A percentile compares a stretch with the other conserved stretches of the same genome.
These are phyloP conservation scores for Massarina eburnea DNA, from an alignment of 2,329 filamentous ascomycete genomes.

Conservation along the genomic window DNA sequence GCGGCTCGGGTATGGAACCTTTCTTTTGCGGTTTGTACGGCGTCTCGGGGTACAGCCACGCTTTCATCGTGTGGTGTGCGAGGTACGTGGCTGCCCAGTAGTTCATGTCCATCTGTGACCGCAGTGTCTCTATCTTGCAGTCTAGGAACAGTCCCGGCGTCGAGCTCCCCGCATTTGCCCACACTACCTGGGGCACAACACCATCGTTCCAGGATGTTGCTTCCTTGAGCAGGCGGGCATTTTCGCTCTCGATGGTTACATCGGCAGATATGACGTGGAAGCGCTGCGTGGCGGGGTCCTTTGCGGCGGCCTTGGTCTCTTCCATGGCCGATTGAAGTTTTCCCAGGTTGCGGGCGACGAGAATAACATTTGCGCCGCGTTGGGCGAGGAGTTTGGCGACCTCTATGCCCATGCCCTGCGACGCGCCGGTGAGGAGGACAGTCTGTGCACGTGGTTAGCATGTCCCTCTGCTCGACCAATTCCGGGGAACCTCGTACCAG, in stretches of 20 bases:
- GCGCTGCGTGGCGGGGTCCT: slow-evolving; percentile 66
- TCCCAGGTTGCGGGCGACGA: slow-evolving; percentile 74
- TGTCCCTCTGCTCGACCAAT: not conserved
- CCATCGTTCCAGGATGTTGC: slow-evolving; percentile 78
- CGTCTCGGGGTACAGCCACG: slow-evolving; percentile 64
- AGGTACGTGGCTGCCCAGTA: slow-evolving; percentile 87
- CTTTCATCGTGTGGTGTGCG: slow-evolving; percentile 73
- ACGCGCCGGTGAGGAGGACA: slow-evolving; percentile 84
- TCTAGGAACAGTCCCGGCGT: slow-evolving; percentile 78
- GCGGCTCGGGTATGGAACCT: slow-evolving; percentile 34
- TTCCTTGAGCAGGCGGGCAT: slow-evolving; percentile 68
- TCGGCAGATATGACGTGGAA: slow-evolving; percentile 87
- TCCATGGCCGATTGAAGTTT: slow-evolving; percentile 74
- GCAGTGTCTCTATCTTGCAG: slow-evolving; percentile 65
- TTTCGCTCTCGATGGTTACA: slow-evolving; percentile 70
- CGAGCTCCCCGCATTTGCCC: slow-evolving; percentile 81
- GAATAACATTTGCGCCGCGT: slow-evolving; percentile 83
- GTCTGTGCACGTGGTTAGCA: slow-evolving; percentile 59
- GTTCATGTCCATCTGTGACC: slow-evolving; percentile 86
- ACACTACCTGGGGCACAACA: slow-evolving; percentile 77
- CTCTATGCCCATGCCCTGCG: slow-evolving; percentile 85
- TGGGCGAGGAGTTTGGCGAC: slow-evolving; percentile 72
- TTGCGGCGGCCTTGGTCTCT: slow-evolving; percentile 68
- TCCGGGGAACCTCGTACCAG: slow-evolving; percentile 59
- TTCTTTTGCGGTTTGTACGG: slow-evolving; percentile 39